Evolutionary conservation across 139 green algal genomes (phyloP).

Genomic region (Yamagishiella unicocca): DNA sequence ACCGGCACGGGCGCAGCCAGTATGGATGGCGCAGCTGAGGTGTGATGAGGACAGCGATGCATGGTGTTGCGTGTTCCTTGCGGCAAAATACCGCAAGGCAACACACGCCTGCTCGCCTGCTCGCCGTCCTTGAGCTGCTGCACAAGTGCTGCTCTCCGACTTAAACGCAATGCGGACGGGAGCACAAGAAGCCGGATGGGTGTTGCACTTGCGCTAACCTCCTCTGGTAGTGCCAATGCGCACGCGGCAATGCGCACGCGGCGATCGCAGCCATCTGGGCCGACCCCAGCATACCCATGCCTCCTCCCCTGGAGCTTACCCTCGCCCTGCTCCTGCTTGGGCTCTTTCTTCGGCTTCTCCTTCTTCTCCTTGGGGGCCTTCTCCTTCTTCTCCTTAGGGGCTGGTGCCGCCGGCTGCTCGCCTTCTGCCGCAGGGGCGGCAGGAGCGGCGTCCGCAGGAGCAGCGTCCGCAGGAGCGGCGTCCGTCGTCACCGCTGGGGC

Average conservation of each 20-base stretch:
- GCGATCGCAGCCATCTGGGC: too few species aligned
- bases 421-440: conserved; percentile 1
- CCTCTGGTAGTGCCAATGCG: too few species aligned
- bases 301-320: background rate
- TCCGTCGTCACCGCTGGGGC: too few species aligned
- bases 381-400: conserved; percentile 37
- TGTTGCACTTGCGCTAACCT: too few species aligned
- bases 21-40: background rate
- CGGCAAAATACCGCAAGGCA: too few species aligned
- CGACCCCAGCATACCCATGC: background rate
- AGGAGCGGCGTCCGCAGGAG: background rate
- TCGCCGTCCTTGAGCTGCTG: too few species aligned
- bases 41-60: background rate
- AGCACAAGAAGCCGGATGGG: too few species aligned
- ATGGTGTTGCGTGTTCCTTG: background rate
- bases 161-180: too few species aligned
- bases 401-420: background rate
- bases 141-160: too few species aligned
- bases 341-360: conserved; percentile 75
- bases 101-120: too few species aligned
- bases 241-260: too few species aligned
- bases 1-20: too few species aligned
- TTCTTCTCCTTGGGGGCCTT: conserved; percentile 62
- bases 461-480: conserved; percentile 2
- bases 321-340: background rate